Percentiles rank a stretch among this genome's conserved stretches.
These are phyloP conservation scores for Tuber calosporum DNA, from an alignment of 495 filamentous ascomycete species.

Conservation along the genomic window DNA sequence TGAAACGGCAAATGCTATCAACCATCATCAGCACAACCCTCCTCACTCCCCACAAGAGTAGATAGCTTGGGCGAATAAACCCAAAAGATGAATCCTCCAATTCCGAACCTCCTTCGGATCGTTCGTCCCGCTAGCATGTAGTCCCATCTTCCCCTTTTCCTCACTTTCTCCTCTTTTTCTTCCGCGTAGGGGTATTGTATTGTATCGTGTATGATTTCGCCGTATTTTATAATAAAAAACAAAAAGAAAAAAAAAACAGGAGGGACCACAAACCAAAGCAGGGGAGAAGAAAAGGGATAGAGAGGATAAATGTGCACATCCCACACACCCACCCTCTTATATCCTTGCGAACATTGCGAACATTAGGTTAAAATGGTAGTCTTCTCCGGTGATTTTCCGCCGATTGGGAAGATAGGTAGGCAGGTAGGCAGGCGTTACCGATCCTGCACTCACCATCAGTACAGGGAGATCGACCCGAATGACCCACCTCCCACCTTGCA, in stretches of 20 bases:
- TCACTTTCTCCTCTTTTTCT: background rate
- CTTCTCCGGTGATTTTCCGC: background rate
- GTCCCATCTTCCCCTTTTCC: constrained; percentile 19
- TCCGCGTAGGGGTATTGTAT: background rate
- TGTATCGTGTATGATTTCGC: background rate
- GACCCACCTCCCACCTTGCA: background rate
- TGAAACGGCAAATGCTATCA: constrained; percentile 33
- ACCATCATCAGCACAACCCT: constrained; percentile 11
- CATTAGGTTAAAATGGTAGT: background rate
- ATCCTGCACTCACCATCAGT: background rate
- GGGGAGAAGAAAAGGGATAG: background rate
- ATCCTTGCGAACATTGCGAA: background rate
- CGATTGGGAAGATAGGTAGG: background rate
- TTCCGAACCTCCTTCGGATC: constrained; percentile 40
- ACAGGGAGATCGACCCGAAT: background rate
- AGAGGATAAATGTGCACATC: background rate
- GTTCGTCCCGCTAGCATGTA: constrained; percentile 31
- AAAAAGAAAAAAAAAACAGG: background rate
- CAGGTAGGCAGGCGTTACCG: background rate
- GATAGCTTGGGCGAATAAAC: constrained; percentile 8
- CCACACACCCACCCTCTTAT: background rate
- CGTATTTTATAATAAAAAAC: background rate
- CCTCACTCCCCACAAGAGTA: background rate
- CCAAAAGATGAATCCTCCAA: constrained; percentile 33
- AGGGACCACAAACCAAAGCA: background rate